Evolutionary conservation across 2,329 filamentous ascomycete genomes (phyloP).

Genomic region (Botrytis aclada): DNA sequence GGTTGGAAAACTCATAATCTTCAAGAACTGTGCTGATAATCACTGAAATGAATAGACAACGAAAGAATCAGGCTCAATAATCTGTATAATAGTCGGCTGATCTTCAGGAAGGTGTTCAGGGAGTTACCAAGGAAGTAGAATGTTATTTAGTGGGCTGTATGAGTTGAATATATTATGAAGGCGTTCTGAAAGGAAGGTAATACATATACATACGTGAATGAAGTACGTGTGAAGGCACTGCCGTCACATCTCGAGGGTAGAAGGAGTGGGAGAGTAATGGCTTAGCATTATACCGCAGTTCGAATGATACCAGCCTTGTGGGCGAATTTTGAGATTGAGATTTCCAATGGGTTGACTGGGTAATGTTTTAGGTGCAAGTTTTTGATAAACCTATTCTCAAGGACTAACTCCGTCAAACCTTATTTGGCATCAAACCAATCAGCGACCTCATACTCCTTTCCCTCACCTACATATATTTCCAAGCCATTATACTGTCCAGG

Average conservation of each 20-base stretch:
- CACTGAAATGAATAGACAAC: slow-evolving; percentile 56
- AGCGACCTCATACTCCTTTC: slow-evolving; percentile 34
- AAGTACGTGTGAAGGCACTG: neutral
- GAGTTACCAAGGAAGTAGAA: slow-evolving; percentile 37
- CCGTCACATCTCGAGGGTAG: neutral
- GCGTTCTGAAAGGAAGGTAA: neutral
- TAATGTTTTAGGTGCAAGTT: neutral
- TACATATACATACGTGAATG: neutral
- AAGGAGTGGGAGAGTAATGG: too few species aligned
- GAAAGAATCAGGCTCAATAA: slow-evolving; percentile 88
- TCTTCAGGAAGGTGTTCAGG: slow-evolving; percentile 79
- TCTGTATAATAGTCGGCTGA: slow-evolving; percentile 85
- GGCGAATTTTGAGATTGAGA: neutral
- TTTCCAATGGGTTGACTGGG: neutral
- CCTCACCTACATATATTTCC: slow-evolving; percentile 37
- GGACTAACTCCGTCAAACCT: neutral
- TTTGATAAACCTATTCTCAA: neutral
- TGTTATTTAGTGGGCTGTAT: neutral
- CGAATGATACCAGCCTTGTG: neutral
- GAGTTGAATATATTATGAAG: neutral
- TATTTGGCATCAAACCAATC: slow-evolving; percentile 26
- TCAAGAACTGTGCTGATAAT: neutral
- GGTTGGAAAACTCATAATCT: neutral
- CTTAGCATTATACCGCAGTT: neutral
- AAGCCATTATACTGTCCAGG: slow-evolving; percentile 33